Conservation (phyloP, 176 grass and related monocot genomes). For the Oryza nivara region DNA sequence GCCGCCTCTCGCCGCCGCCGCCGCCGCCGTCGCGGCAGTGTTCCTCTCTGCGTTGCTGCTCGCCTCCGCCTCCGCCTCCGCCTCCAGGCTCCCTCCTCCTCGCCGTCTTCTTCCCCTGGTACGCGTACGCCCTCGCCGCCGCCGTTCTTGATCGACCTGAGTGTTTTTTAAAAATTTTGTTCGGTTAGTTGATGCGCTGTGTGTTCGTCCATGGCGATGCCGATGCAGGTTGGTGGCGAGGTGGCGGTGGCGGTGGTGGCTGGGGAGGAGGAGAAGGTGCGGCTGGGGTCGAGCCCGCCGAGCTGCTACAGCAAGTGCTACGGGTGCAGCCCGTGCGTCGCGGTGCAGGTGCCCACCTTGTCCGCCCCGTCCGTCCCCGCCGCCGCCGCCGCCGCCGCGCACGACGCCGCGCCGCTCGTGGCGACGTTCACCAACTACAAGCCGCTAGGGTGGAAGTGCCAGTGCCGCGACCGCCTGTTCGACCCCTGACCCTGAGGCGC, state of each 20-base stretch:
- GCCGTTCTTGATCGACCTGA: too few species aligned
- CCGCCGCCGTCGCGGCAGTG: constrained; percentile 26
- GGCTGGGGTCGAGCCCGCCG: constrained; percentile 81
- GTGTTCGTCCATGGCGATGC: too few species aligned
- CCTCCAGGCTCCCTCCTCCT: not conserved
- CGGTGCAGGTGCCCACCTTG: constrained; percentile 70
- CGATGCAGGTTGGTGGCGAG: constrained; percentile 26
- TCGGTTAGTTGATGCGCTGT: not conserved
- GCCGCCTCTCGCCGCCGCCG: not conserved
- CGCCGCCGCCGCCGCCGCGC: not conserved
- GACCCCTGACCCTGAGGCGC: constrained; percentile 68
- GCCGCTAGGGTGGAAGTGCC: constrained; percentile 83
- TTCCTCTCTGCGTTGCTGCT: constrained; percentile 15
- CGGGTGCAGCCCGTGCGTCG: constrained; percentile 69
- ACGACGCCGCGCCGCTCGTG: constrained; percentile 22
- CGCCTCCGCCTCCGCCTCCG: constrained; percentile 19
- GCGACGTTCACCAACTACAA: constrained; percentile 66
- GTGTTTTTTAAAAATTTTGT: too few species aligned
- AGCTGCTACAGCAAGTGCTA: constrained; percentile 78
- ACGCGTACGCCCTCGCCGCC: constrained; percentile 6
- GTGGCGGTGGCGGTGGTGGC: not conserved
- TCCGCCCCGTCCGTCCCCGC: constrained; percentile 30
- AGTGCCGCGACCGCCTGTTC: constrained; percentile 66
- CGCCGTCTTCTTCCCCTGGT: constrained; percentile 22
- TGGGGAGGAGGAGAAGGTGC: constrained; percentile 57